Evolutionary conservation across 177 flowering plant species (phyloP).

Genomic region (Vitis hybrid): DNA sequence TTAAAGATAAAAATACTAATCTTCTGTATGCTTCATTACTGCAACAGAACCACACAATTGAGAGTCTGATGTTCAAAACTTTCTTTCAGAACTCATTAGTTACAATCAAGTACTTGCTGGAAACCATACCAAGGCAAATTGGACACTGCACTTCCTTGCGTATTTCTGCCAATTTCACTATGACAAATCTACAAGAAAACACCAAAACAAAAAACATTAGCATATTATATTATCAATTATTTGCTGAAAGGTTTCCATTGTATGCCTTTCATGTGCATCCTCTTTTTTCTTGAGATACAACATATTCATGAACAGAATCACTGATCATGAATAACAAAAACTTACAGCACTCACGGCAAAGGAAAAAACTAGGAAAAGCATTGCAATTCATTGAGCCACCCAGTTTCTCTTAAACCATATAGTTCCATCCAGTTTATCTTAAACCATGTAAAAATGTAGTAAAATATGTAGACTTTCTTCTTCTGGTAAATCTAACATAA

Average conservation of each 20-base stretch:
- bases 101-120: slow-evolving; percentile 1
- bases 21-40: too few species aligned
- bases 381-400: too few species aligned
- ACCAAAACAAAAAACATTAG: slow-evolving; percentile 5
- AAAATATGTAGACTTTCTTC: too few species aligned
- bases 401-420: too few species aligned
- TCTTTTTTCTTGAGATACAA: background rate
- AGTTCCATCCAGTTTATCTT: too few species aligned
- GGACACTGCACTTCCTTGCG: slow-evolving; percentile 85
- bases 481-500: too few species aligned
- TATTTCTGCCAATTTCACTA: slow-evolving; percentile 52
- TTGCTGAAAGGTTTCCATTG: background rate
- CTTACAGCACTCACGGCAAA: background rate
- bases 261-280: background rate
- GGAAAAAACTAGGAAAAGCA: background rate
- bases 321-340: background rate
- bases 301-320: background rate
- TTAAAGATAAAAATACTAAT: too few species aligned
- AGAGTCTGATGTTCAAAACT: too few species aligned
- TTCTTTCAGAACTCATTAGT: background rate
- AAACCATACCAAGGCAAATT: slow-evolving; percentile 64
- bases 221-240: background rate
- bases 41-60: too few species aligned
- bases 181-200: slow-evolving; percentile 44
- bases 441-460: too few species aligned